These are phyloP conservation scores for Epichloe gansuensis DNA, from an alignment of 2,329 filamentous ascomycete genomes.

Conservation along the genomic window DNA sequence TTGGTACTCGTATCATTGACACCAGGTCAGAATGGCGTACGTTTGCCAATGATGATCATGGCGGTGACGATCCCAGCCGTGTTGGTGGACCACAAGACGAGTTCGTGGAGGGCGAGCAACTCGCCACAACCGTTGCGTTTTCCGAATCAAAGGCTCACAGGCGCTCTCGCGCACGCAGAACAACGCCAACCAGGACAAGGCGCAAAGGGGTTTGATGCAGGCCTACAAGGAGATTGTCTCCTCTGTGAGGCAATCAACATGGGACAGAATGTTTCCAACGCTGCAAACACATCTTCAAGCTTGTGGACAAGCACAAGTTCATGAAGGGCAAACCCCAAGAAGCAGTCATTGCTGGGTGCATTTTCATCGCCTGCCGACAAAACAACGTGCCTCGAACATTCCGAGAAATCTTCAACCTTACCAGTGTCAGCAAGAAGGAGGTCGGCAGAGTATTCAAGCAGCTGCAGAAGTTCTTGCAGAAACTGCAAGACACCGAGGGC, in stretches of 20 bases:
- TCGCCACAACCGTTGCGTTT: conserved; percentile 79
- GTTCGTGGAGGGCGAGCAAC: conserved; percentile 78
- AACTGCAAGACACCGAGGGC: conserved; percentile 49
- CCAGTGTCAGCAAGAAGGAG: conserved; percentile 92
- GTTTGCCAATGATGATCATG: conserved; percentile 96
- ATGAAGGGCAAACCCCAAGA: conserved; percentile 95
- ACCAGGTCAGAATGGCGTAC: conserved; percentile 97
- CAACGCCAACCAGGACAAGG: conserved; percentile 74
- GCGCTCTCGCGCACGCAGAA: conserved; percentile 78
- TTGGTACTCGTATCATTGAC: conserved; percentile 85
- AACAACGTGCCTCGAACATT: conserved; percentile 81
- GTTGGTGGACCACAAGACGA: conserved; percentile 89
- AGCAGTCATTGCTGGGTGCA: conserved; percentile 86
- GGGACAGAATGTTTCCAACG: conserved; percentile 69
- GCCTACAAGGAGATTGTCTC: conserved; percentile 85
- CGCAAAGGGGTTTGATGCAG: conserved; percentile 65
- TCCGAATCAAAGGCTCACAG: conserved; percentile 58
- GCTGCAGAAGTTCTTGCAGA: conserved; percentile 76
- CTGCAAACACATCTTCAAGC: conserved; percentile 88
- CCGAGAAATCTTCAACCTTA: conserved; percentile 85
- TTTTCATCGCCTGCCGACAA: conserved; percentile 95
- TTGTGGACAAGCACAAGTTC: conserved; percentile 81
- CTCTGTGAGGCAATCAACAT: conserved; percentile 79
- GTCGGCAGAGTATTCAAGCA: conserved; percentile 93
- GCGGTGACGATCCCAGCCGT: conserved; percentile 93